These are phyloP conservation scores for Metschnikowia anglica DNA, from an alignment of 805 yeast species.

Conservation along the genomic window DNA sequence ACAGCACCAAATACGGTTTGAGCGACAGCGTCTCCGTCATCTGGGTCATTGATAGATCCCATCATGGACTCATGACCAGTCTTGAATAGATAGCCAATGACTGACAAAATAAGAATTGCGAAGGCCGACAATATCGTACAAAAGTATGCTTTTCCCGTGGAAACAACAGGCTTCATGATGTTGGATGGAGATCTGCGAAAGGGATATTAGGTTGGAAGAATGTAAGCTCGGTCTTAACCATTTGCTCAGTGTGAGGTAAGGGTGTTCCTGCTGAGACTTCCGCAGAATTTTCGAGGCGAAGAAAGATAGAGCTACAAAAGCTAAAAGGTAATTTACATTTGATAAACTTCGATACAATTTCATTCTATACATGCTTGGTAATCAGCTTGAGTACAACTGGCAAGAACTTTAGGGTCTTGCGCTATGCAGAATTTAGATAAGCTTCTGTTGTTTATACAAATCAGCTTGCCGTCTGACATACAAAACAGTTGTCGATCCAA, in stretches of 20 bases:
- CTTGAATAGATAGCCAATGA: conserved; percentile 79
- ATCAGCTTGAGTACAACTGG: too few species aligned
- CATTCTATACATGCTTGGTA: too few species aligned
- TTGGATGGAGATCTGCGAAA: background rate
- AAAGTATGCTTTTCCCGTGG: conserved; percentile 86
- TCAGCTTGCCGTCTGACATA: conserved; percentile 32
- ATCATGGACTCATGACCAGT: conserved; percentile 85
- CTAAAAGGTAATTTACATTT: too few species aligned
- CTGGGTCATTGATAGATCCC: conserved; percentile 89
- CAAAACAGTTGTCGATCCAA: conserved; percentile 42
- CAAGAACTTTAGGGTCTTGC: background rate
- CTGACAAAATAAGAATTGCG: conserved; percentile 83
- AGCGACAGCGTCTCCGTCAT: conserved; percentile 91
- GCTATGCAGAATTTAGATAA: background rate
- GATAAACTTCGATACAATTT: too few species aligned
- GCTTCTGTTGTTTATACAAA: background rate
- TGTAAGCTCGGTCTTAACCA: background rate
- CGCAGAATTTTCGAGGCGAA: too few species aligned
- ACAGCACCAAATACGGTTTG: conserved; percentile 89
- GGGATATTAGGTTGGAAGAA: background rate
- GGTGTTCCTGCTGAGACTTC: background rate
- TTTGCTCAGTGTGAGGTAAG: background rate
- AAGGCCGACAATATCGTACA: conserved; percentile 92
- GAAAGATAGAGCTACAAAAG: too few species aligned
- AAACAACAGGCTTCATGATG: conserved; percentile 45